A percentile compares a stretch with the other conserved stretches of the same genome.
Conservation (phyloP, 2,329 filamentous ascomycete genomes). For the Lachnellula arida region DNA sequence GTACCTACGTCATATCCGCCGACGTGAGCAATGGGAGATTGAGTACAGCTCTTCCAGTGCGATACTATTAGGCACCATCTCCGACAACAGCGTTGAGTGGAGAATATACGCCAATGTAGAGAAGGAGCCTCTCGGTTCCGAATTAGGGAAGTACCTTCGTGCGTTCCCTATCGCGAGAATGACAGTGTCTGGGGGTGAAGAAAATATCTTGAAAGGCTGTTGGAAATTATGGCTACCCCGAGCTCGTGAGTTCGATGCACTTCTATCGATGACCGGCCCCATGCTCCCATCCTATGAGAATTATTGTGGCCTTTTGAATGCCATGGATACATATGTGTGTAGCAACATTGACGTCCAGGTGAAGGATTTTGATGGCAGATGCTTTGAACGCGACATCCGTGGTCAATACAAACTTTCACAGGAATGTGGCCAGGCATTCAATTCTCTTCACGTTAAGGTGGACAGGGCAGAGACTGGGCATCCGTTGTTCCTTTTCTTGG, state of each 20-base stretch:
- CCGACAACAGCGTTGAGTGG: constrained; percentile 38
- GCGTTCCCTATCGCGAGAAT: constrained; percentile 44
- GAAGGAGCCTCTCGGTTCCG: constrained; percentile 29
- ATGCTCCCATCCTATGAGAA: constrained; percentile 18
- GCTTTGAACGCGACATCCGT: constrained; percentile 36
- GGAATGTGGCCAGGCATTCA: constrained; percentile 52
- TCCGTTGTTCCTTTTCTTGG: constrained; percentile 52
- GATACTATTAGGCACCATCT: constrained; percentile 37
- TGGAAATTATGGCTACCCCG: constrained; percentile 43
- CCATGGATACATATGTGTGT: constrained; percentile 33
- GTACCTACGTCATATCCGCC: constrained; percentile 30
- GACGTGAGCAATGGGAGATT: constrained; percentile 38
- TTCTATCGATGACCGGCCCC: constrained; percentile 33
- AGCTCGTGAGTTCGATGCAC: constrained; percentile 32
- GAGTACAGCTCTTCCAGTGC: constrained; percentile 37
- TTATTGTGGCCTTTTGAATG: constrained; percentile 14
- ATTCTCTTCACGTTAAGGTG: constrained; percentile 43
- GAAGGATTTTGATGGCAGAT: constrained; percentile 24
- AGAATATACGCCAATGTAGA: constrained; percentile 41
- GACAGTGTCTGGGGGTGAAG: constrained; percentile 27
- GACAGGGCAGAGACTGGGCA: neutral
- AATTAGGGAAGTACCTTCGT: constrained; percentile 36
- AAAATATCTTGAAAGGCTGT: constrained; percentile 33
- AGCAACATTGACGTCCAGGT: constrained; percentile 37
- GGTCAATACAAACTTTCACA: constrained; percentile 49